Percentiles rank a stretch among this genome's conserved stretches.
These are phyloP conservation scores for Karstenula rhodostoma DNA, from an alignment of 2,329 filamentous ascomycete species.

Conservation along the genomic window DNA sequence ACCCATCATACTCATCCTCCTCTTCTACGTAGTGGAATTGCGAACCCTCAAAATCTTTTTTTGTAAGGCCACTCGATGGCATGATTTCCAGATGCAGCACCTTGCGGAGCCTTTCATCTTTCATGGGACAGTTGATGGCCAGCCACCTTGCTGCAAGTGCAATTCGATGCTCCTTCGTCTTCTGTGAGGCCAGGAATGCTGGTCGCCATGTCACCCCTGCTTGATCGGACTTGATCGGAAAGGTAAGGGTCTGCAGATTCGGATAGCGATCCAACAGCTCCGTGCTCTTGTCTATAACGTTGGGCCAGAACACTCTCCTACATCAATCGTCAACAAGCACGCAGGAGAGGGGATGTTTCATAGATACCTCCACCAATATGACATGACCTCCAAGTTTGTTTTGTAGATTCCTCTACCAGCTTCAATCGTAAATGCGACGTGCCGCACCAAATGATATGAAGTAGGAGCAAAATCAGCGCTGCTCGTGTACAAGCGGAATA, in stretches of 20 bases:
- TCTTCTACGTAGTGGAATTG: constrained; percentile 31
- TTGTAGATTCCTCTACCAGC: constrained; percentile 33
- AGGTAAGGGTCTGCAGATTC: constrained; percentile 31
- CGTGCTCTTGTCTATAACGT: constrained; percentile 27
- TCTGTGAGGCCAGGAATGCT: constrained; percentile 35
- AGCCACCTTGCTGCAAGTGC: constrained; percentile 38
- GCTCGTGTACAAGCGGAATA: constrained; percentile 47
- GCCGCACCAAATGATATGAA: constrained; percentile 32
- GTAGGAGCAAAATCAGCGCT: constrained; percentile 23
- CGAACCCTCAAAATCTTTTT: constrained; percentile 30
- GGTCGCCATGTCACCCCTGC: constrained; percentile 30
- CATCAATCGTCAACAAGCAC: background rate
- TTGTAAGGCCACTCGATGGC: constrained; percentile 20
- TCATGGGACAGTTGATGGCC: constrained; percentile 29
- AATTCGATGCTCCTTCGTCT: constrained; percentile 36
- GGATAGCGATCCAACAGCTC: constrained; percentile 34
- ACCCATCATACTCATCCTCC: constrained; percentile 35
- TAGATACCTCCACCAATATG: constrained; percentile 30
- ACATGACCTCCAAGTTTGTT: constrained; percentile 33
- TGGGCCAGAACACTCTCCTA: constrained; percentile 40
- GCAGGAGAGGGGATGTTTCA: background rate
- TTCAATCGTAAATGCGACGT: constrained; percentile 32
- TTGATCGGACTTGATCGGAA: constrained; percentile 32
- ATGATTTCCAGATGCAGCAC: constrained; percentile 39
- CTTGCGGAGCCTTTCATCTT: constrained; percentile 28